These are phyloP conservation scores for Cercospora sp. DNA, from an alignment of 2,329 filamentous ascomycete genomes.

Conservation along the genomic window DNA sequence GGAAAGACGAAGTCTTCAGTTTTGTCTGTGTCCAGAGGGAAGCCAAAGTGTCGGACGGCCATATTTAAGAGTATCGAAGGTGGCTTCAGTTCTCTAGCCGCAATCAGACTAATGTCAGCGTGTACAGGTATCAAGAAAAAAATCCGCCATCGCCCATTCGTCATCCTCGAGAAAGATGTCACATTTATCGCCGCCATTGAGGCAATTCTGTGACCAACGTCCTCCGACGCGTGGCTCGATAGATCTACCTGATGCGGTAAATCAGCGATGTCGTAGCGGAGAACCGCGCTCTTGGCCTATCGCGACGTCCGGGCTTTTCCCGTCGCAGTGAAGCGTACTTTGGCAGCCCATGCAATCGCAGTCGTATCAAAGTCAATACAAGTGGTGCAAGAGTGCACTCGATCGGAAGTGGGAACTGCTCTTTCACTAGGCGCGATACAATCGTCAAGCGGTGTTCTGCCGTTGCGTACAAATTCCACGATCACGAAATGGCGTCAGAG, in stretches of 20 bases:
- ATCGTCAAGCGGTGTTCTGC: not conserved
- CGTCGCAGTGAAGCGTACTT: not conserved
- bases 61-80: not conserved
- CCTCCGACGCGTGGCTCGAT: not conserved
- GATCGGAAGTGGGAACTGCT: not conserved
- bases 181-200: not conserved
- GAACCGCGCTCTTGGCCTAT: conserved; percentile 6
- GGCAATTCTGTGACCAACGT: not conserved
- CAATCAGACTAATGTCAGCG: not conserved
- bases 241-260: not conserved
- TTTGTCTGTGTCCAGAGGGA: not conserved
- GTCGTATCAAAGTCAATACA: not conserved
- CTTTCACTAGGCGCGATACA: not conserved
- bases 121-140: not conserved
- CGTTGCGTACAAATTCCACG: not conserved
- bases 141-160: not conserved
- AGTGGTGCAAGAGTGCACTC: not conserved
- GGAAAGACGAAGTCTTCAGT: not conserved
- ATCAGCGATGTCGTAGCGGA: not conserved
- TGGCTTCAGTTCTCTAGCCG: not conserved
- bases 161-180: not conserved
- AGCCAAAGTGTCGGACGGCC: not conserved
- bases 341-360: not conserved
- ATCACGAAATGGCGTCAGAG: not conserved
- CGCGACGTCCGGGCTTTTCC: conserved; percentile 6